Evolutionary conservation across 352 stramenopile species (phyloP).

Genomic region (Aphanomyces invadans): DNA sequence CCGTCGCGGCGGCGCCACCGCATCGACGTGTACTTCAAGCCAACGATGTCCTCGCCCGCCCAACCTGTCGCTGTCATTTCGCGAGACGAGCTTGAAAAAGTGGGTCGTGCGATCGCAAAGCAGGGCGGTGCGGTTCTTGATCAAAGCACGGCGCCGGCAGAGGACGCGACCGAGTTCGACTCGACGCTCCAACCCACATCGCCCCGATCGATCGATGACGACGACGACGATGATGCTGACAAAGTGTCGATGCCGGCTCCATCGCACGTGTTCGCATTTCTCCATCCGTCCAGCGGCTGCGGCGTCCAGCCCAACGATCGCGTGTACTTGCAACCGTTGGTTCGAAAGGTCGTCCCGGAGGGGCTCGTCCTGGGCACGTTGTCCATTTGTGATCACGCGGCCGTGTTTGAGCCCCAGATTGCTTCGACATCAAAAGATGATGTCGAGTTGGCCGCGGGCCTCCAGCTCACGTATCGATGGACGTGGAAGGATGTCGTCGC

Average conservation of each 20-base stretch:
- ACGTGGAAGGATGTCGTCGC: constrained; percentile 67
- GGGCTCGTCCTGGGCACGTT: constrained; percentile 58
- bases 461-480: constrained; percentile 72
- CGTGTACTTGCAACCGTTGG: constrained; percentile 52
- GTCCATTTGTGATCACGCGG: constrained; percentile 51
- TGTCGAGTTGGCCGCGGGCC: constrained; percentile 46
- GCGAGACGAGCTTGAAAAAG: constrained; percentile 36
- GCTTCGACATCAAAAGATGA: not conserved
- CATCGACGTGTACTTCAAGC: constrained; percentile 23
- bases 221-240: constrained; percentile 6
- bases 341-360: constrained; percentile 65
- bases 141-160: not conserved
- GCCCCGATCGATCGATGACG: constrained; percentile 1
- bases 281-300: constrained; percentile 62
- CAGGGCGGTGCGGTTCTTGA: constrained; percentile 35
- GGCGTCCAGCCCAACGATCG: constrained; percentile 49
- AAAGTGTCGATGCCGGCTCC: not conserved
- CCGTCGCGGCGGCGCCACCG: not conserved
- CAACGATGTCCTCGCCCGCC: not conserved
- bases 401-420: constrained; percentile 53
- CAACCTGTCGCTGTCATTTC: not conserved
- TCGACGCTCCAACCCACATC: not conserved
- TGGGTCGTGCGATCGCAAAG: constrained; percentile 61
- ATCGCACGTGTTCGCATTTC: not conserved
- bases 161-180: constrained; percentile 5